Evolutionary conservation across 305 asterid species (phyloP), one percentile per base, ranked within the genome.

Genomic region (Caryopteris hybrid): DNA sequence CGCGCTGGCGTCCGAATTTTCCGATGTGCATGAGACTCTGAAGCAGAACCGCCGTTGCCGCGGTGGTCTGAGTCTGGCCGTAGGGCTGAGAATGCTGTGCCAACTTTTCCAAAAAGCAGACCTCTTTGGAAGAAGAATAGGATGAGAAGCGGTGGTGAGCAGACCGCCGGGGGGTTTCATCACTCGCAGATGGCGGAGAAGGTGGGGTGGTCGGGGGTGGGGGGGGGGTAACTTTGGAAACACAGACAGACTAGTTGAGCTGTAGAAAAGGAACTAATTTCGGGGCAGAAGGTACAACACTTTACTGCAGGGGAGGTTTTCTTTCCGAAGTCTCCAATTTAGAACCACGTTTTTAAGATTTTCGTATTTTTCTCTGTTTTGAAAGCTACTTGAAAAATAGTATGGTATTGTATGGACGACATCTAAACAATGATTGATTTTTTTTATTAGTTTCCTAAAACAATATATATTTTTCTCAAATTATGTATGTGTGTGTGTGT

Each of bases 101-200:
- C 57, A 54, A 59, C 53, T 61, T 45, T 38, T 42, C 0, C 56
- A 10, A 46, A 46, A 52, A 11, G 55, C 12, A n/a, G 56, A n/a
- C 69, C 67, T 13, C 57, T 36, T 70, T 0, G 74, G 76, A n/a
- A 60, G 66, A 43, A 65, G 45, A 60, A 56, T 17, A 5, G 71
- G 78, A 8, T 69, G 64, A 23, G 79, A 17, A 27, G 45, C 64
- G 76, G 74, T 41, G 61, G 76, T 22, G 74, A 73, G 67, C 63
- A 51, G 23, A 54, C 76, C 66, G 79, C 69, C 79, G 59, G 77
- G 60, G 11, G 73, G 74, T 65, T 59, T 73, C 81, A 76, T 72
- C 43, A 42, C 74, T 63, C 11, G 27, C 68, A 29, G 74, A 27
- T 61, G 8, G 16, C 52, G 64, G 0, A 56, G 18, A 20, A 20